Base-by-base conservation (phyloP, 1,284 basidiomycete genomes). In the Coniferiporia sulphurascens region DNA sequence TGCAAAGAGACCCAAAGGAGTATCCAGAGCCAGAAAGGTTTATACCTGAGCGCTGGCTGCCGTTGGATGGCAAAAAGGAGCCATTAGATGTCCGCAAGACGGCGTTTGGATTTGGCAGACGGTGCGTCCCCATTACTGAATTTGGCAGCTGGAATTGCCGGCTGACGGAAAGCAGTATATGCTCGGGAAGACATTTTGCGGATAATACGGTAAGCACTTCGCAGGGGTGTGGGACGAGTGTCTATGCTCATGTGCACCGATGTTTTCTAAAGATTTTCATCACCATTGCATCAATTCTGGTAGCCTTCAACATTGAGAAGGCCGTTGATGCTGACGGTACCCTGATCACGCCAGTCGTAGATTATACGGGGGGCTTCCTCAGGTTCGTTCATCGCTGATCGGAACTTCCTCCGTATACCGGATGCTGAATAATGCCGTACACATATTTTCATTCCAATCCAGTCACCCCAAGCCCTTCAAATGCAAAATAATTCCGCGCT, bases 1-100 rank as follows among this genome's bases (percentile, higher is more conserved):
- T 71, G 46, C 44, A 65, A 32, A 64, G 66, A 36, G 61, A 69
- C 55, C 62, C 65, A 6, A 53, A 52, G 13, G 53, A 60, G 32
- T 71, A 66, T 52, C 57, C 65, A 12, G 62, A 68, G 21, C 65
- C 69, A 17, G 61, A 63, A 17, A 52, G 27, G 27, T 71, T 70
- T 60, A 64, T 60, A 9, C 68, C 68, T 17, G 68, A 69, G 27
- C 60, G 67, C 0, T 67, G 65, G 58, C 41, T 69, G 15, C 27
- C 36, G 10, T 10, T 12, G 21, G 52, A 57, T 35, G 48, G 22
- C 4, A 32, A 44, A 15, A 55, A 17, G 12, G 21, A 7, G 2
- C 58, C 58, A 19, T 19, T 55, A 10, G 46, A 49, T 21, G 46
- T 44, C 9, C 48, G 43, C 19, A 50, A 55, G 43, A 36, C 54